These are phyloP conservation scores for Pelargonium myrrhifolium DNA, from an alignment of 441 rosid genomes.

Conservation along the genomic window DNA sequence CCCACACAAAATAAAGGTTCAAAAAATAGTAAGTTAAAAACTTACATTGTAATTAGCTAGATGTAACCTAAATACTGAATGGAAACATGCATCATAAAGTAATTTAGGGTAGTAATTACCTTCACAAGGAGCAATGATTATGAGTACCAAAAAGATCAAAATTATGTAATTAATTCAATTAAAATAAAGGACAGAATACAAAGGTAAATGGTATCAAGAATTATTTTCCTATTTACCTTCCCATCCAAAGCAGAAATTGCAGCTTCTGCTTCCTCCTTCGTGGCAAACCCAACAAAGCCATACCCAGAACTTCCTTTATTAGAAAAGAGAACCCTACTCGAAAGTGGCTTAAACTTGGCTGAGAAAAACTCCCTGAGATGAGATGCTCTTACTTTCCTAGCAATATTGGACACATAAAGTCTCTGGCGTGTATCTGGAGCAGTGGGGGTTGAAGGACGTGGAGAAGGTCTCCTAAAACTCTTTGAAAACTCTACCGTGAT, in stretches of 20 bases:
- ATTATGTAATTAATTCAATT: neutral
- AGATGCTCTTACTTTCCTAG: neutral
- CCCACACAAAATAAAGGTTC: too few relatives aligned
- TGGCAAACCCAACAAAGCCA: slow-evolving; percentile 2
- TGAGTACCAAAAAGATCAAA: too few relatives aligned
- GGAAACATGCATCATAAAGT: too few relatives aligned
- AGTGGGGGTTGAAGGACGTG: neutral
- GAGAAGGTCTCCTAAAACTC: neutral
- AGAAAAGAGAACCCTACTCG: neutral
- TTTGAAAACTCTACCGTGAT: neutral
- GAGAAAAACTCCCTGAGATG: neutral
- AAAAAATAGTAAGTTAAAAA: too few relatives aligned
- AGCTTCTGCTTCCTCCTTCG: neutral
- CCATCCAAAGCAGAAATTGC: neutral
- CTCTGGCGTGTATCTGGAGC: neutral
- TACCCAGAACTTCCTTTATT: neutral
- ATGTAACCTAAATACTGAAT: neutral
- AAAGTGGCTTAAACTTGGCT: neutral
- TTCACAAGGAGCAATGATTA: too few relatives aligned
- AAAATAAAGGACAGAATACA: neutral
- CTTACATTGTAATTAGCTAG: neutral
- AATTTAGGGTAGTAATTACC: too few relatives aligned
- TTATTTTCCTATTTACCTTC: neutral
- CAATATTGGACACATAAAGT: neutral
- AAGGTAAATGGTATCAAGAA: neutral